phyloP scores from a whole-genome alignment of 2,329 filamentous ascomycete species.

The Botryotinia convoluta region DNA sequence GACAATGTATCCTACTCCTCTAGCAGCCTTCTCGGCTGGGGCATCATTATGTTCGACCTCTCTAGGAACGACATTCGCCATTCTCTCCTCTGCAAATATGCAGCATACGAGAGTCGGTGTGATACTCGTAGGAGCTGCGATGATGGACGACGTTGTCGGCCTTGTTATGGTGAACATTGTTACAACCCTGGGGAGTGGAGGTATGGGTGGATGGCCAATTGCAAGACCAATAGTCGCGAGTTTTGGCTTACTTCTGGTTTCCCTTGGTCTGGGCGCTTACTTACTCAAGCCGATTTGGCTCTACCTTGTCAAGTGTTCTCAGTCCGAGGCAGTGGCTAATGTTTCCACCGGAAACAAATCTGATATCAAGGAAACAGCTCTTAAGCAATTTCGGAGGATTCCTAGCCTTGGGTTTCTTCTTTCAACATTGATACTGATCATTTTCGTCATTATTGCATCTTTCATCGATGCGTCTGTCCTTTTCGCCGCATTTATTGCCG shows the following conservation, averaged over 20 bases:
- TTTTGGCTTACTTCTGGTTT: slow-evolving; percentile 30
- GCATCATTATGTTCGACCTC: slow-evolving; percentile 73
- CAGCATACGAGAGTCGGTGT: slow-evolving; percentile 54
- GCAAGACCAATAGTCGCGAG: slow-evolving; percentile 28
- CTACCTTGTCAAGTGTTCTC: background rate
- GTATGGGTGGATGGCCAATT: slow-evolving; percentile 23
- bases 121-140: slow-evolving; percentile 69
- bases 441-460: slow-evolving; percentile 30
- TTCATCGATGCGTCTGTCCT: slow-evolving; percentile 51
- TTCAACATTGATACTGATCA: slow-evolving; percentile 23
- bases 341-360: background rate
- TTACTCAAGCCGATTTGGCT: slow-evolving; percentile 26
- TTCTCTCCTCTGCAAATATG: slow-evolving; percentile 59
- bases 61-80: slow-evolving; percentile 67
- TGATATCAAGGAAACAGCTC: background rate
- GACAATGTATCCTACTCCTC: slow-evolving; percentile 26
- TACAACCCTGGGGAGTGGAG: slow-evolving; percentile 53
- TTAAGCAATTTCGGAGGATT: slow-evolving; percentile 6
- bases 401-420: slow-evolving; percentile 28
- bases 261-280: slow-evolving; percentile 22
- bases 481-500: slow-evolving; percentile 52
- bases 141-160: slow-evolving; percentile 79
- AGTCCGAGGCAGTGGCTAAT: background rate
- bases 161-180: slow-evolving; percentile 77
- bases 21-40: slow-evolving; percentile 63